These are phyloP conservation scores for Gastrolobium bilobum DNA, from an alignment of 306 rosid species.

Conservation along the genomic window DNA sequence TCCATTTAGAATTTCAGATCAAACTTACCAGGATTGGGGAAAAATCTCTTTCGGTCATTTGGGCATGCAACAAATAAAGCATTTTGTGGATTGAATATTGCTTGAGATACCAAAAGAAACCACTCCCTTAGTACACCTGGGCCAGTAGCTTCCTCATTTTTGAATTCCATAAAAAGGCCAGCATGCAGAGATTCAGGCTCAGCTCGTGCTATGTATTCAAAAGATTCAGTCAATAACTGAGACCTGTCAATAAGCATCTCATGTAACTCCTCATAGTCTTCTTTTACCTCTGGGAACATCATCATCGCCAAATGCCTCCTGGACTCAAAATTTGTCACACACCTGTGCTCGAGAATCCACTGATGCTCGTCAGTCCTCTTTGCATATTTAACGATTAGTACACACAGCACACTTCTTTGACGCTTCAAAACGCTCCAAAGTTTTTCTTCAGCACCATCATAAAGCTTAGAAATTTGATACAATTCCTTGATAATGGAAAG, in stretches of 20 bases:
- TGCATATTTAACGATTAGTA: conserved; percentile 69
- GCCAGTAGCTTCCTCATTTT: conserved; percentile 98
- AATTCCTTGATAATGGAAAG: conserved; percentile 82
- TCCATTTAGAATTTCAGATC: conserved; percentile 12
- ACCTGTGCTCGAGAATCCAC: conserved; percentile 83
- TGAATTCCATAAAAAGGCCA: conserved; percentile 93
- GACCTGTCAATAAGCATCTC: conserved; percentile 99
- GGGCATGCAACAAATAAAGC: conserved; percentile 94
- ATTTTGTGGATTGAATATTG: conserved; percentile 79
- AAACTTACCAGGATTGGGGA: conserved; percentile 87
- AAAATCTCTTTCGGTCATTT: conserved; percentile 78
- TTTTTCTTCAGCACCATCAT: conserved; percentile 67
- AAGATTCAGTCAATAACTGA: conserved; percentile 84
- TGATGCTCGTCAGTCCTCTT: conserved; percentile 71
- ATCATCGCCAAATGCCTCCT: conserved; percentile 91
- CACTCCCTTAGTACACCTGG: conserved; percentile 97
- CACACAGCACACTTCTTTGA: conserved; percentile 60
- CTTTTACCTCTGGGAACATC: conserved; percentile 93
- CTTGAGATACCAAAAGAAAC: conserved; percentile 91
- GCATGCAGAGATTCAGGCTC: conserved; percentile 72
- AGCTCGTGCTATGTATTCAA: conserved; percentile 79
- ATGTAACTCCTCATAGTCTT: conserved; percentile 89
- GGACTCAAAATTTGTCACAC: conserved; percentile 76
- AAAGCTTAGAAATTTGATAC: conserved; percentile 66
- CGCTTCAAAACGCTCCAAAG: conserved; percentile 65